Base-by-base conservation (phyloP, 2,329 filamentous ascomycete genomes). In the Aspergillus calidoustus region DNA sequence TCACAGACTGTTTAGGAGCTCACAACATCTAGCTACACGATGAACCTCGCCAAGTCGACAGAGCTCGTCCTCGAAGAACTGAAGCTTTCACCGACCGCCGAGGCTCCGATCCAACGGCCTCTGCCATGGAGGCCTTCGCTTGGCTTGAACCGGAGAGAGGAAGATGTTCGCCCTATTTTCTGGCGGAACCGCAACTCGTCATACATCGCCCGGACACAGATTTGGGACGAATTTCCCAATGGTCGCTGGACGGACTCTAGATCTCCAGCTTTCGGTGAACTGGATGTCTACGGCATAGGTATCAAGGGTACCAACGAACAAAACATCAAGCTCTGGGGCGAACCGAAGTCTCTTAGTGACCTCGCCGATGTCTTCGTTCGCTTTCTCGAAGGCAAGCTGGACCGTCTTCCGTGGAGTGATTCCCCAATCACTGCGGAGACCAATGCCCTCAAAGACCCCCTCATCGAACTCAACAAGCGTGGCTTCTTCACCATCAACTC, bases 191-290 rank as follows among this genome's bases (percentile, higher is more conserved):
- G 95, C 61, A 95, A 96, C 79, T 93, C 95, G 74, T 97, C 93
- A 4, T 99, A 99, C 72, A 89, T 99, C 59, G 89, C 92, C 59
- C 92, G 95, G 59, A 99, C 95, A 0, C 93, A 97, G 75, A 94
- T 97, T 69, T 99, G 95, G 95, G 95, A 99, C 72, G 95, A 99
- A 77, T 99, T 97, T 71, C 95, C 95, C 59, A 99, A 99, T 82
- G 95, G 95, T 51, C 91, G 95, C 77, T 99, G 95, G 95, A 96
- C 95, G 79, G 95, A 99, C 78, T 94, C 93, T 56, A 87, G 95
- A 66, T 98, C 94, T 61, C 95, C 95, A 64, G 95, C 95, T 54
- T 99, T 97, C 73, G 95, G 95, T 72, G 93, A 97, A 78, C 83
- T 98, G 56, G 94, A 98, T 78, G 89, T 92, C 8, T 98, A 99